Percentiles rank a stretch among this genome's conserved stretches.
phyloP scores from a whole-genome alignment of 1,284 basidiomycete species.

The Mycena sp. region DNA sequence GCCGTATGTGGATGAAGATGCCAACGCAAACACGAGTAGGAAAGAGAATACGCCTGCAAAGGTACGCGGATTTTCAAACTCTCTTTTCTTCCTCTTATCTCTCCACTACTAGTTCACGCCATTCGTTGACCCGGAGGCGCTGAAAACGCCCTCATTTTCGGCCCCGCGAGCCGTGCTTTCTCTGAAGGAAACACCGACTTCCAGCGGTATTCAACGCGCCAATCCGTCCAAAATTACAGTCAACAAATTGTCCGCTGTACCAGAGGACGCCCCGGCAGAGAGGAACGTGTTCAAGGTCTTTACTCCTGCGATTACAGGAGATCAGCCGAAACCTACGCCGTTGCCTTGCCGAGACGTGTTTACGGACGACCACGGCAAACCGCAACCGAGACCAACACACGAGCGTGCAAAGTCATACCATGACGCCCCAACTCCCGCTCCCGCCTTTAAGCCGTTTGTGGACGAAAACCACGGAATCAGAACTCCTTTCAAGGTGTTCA shows the following conservation, averaged over 20 bases:
- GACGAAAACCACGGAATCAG: constrained; percentile 51
- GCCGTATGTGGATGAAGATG: constrained; percentile 71
- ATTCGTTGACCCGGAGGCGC: constrained; percentile 54
- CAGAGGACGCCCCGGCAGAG: constrained; percentile 39
- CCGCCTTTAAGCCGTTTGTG: constrained; percentile 60
- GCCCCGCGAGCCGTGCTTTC: constrained; percentile 46
- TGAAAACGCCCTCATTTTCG: constrained; percentile 44
- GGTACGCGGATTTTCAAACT: constrained; percentile 3
- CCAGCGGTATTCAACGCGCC: constrained; percentile 5
- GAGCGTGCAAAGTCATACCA: constrained; percentile 56
- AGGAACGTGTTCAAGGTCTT: constrained; percentile 69
- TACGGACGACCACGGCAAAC: constrained; percentile 56
- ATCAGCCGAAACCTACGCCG: constrained; percentile 43
- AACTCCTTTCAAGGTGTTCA: constrained; percentile 78
- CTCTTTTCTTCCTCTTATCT: neutral
- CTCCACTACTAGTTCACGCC: constrained; percentile 52
- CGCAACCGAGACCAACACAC: constrained; percentile 48
- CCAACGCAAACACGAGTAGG: constrained; percentile 27
- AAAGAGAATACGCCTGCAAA: constrained; percentile 35
- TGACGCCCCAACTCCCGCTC: constrained; percentile 38
- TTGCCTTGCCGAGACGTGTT: constrained; percentile 55
- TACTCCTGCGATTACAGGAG: constrained; percentile 53
- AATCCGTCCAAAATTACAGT: constrained; percentile 21
- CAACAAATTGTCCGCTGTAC: constrained; percentile 32
- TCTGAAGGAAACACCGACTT: constrained; percentile 24